Evolutionary conservation across 768 basidiomycete species (phyloP).

Genomic region (Rhizopogon vulgaris): DNA sequence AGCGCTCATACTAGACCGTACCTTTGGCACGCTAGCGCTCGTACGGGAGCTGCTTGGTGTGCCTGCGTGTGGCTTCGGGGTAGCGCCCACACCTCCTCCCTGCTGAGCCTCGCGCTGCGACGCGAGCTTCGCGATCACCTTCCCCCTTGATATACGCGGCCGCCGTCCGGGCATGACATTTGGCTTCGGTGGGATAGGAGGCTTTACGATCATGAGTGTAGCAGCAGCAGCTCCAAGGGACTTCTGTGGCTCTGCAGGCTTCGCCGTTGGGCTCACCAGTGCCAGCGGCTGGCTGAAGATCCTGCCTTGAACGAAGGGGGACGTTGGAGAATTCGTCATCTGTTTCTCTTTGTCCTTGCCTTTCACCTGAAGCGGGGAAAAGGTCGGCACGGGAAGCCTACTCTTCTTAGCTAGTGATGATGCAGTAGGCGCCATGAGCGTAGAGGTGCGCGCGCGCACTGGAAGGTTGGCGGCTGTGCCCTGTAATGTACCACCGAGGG

Average conservation of each 20-base stretch:
- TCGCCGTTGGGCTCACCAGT: constrained; percentile 9
- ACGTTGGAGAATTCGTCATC: constrained; percentile 28
- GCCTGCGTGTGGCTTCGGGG: constrained; percentile 5
- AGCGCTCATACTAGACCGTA: constrained; percentile 50
- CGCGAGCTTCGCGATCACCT: constrained; percentile 70
- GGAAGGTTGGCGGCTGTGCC: constrained; percentile 6
- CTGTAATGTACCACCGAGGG: constrained; percentile 4
- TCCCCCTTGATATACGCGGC: constrained; percentile 77
- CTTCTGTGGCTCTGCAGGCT: constrained; percentile 16
- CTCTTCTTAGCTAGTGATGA: constrained; percentile 64
- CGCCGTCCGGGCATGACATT: constrained; percentile 42
- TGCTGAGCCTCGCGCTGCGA: constrained; percentile 53
- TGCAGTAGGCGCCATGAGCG: constrained; percentile 68
- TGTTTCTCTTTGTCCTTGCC: constrained; percentile 14
- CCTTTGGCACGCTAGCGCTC: constrained; percentile 17
- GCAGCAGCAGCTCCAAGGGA: constrained; percentile 28
- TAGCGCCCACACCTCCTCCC: constrained; percentile 15
- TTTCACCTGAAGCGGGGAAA: constrained; percentile 10
- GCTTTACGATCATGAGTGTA: constrained; percentile 13
- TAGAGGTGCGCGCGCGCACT: constrained; percentile 26
- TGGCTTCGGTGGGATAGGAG: constrained; percentile 18
- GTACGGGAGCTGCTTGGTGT: constrained; percentile 13
- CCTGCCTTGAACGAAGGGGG: constrained; percentile 22
- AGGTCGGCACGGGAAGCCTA: constrained; percentile 17
- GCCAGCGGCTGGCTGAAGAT: constrained; percentile 52